Base-by-base conservation (phyloP, 2,329 filamentous ascomycete species). In the Akanthomyces uredinophilus region DNA sequence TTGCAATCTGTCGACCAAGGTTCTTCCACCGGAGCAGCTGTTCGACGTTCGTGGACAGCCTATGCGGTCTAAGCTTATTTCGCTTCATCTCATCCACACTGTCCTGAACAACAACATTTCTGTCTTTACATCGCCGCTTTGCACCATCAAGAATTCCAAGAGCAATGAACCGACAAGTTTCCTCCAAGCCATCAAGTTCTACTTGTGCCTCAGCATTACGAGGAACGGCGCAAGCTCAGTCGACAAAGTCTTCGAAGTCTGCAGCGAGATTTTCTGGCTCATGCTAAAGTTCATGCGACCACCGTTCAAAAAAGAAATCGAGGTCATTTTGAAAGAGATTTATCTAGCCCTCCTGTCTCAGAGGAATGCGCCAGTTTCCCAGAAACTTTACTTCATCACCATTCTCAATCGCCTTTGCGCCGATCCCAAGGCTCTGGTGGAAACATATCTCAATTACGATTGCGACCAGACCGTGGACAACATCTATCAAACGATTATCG, bases 371-470 rank as follows among this genome's bases (percentile, higher is more conserved):
- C 94, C 94, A 4, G 78, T 89, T 11, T 92, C 92, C 64, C 95
- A 99, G 72, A 99, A 98, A 75, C 85, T 95, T 60, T 92, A 94
- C 71, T 95, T 98, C 67, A 85, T 99, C 74, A 87, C 87, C 64
- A 86, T 99, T 29, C 82, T 99, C 58, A 90, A 91, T 68, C 84
- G 94, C 63, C 81, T 99, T 53, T 93, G 90, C 63, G 87, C 86
- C 18, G 95, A 99, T 72, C 91, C 94, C 1, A 85, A 91, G 66
- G 93, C 92, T 0, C 75, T 99, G 54, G 95, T 99, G 18, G 95
- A 99, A 75, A 89, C 93, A 16, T 99, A 99, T 74, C 84, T 99
- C 65, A 99, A 99, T 75, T 99, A 99, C 71, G 95, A 99, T 73
- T 99, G 95, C 76, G 96, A 98, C 70, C 85, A 94, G 64, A 92